Base-by-base conservation (phyloP, 768 basidiomycete species). In the Thelephora ganbajun region DNA sequence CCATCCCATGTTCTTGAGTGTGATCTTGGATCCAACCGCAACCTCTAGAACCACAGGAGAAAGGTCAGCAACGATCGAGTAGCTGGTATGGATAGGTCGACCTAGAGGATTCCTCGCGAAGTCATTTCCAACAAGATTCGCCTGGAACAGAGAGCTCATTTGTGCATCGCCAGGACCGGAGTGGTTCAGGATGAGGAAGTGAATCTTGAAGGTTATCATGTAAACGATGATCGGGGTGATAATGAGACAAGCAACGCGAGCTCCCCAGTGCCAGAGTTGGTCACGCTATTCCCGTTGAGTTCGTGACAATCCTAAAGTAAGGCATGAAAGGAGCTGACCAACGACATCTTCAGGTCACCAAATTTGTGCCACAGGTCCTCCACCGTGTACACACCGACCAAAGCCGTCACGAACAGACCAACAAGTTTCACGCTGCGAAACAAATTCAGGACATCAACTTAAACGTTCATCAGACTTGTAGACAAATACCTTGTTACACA, bases 321-420 rank as follows among this genome's bases (percentile, higher is more conserved):
- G 13, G 13, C 13, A 6, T 11, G 9, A 18, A 16, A 45, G 23
- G 30, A 5, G 71, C 89, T 53, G 63, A 96, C 93, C 50, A 76
- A 69, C 23, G 89, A 72, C 86, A 99, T 92, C 57, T 77, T 82
- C 18, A 96, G 70, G 63, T 99, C 93, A 6, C 94, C 94, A 61
- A 97, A 93, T 64, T 97, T 98, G 39, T 93, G 83, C 94, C 94
- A 99, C 6, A 99, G 76, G 57, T 99, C 96, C 63, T 98, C 93
- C 48, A 97, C 77, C 0, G 96, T 98, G 65, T 99, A 98, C 1
- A 96, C 64, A 20, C 96, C 96, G 35, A 98, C 91, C 45, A 98
- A 69, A 6, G 91, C 84, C 1, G 91, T 98, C 45, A 90, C 89
- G 61, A 99, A 99, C 11, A 96, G 69, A 34, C 96, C 96, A 45